Evolutionary conservation across 2,329 filamentous ascomycete species (phyloP), one percentile per base, ranked within the genome.

Genomic region (Neurospora crassa): DNA sequence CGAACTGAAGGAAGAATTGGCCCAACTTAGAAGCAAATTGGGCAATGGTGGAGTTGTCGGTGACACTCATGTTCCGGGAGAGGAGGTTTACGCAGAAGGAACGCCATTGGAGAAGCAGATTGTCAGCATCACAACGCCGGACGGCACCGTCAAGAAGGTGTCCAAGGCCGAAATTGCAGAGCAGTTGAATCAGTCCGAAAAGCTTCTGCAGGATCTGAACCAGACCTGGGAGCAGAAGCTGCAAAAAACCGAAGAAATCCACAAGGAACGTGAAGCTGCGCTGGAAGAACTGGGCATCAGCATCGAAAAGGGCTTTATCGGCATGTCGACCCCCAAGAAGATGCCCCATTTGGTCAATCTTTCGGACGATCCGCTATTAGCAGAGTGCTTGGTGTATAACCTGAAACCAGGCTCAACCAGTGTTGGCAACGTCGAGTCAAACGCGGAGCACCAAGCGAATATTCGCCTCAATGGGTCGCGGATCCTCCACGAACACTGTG

Each of bases 151-250:
- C 75, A 97, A 97, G 83, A 96, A 96, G 79, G 96, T 99, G 45
- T 97, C 94, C 69, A 99, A 99, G 81, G 96, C 96, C 2, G 96
- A 99, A 79, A 99, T 99, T 79, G 93, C 94, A 6, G 96, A 99
- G 80, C 96, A 99, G 80, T 85, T 99, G 37, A 94, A 91, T 76
- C 96, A 98, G 80, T 97, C 93, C 74, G 96, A 99, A 82, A 99
- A 99, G 82, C 87, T 99, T 24, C 92, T 98, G 78, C 91, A 92
- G 68, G 96, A 99, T 79, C 88, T 99, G 70, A 99, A 99, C 78
- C 94, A 99, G 82, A 99, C 96, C 0, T 99, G 96, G 96, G 96
- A 99, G 82, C 89, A 99, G 82, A 98, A 98, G 81, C 83, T 99
- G 73, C 87, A 89, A 74, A 97, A 96, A 83, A 99, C 96, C 0